phyloP scores from a whole-genome alignment of 768 basidiomycete genomes.

The Panus rudis region DNA sequence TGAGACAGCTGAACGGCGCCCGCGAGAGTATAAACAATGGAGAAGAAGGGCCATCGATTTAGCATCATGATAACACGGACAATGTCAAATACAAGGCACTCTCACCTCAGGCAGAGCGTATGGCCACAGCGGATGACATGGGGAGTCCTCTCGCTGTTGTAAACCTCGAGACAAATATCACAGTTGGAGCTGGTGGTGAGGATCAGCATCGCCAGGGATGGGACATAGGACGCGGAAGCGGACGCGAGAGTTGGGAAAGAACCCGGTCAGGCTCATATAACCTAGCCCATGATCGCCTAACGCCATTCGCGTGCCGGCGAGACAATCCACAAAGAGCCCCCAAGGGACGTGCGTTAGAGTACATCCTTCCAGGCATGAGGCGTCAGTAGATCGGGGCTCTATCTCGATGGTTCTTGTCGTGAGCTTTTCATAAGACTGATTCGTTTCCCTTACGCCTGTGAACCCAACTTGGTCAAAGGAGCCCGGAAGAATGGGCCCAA shows the following conservation, averaged over 20 bases:
- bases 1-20: slow-evolving; percentile 42
- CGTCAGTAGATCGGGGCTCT: slow-evolving; percentile 19
- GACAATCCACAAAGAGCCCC: slow-evolving; percentile 14
- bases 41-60: slow-evolving; percentile 4
- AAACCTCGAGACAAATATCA: slow-evolving; percentile 70
- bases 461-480: too few relatives aligned
- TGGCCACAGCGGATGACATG: slow-evolving; percentile 68
- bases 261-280: slow-evolving; percentile 9
- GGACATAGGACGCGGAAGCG: slow-evolving; percentile 16
- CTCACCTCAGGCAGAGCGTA: slow-evolving; percentile 42
- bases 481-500: too few relatives aligned
- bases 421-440: slow-evolving; percentile 5
- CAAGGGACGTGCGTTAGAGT: slow-evolving; percentile 14
- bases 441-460: too few relatives aligned
- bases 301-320: slow-evolving; percentile 23
- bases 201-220: slow-evolving; percentile 52
- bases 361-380: slow-evolving; percentile 14
- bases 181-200: slow-evolving; percentile 59
- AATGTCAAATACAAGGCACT: background rate
- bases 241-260: too few relatives aligned
- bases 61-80: slow-evolving; percentile 3
- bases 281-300: slow-evolving; percentile 20
- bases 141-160: slow-evolving; percentile 47
- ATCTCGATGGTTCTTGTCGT: slow-evolving; percentile 15
- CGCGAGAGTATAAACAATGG: background rate